These are phyloP conservation scores for Syzygium aqueum DNA, from an alignment of 345 rosid genomes.

Conservation along the genomic window DNA sequence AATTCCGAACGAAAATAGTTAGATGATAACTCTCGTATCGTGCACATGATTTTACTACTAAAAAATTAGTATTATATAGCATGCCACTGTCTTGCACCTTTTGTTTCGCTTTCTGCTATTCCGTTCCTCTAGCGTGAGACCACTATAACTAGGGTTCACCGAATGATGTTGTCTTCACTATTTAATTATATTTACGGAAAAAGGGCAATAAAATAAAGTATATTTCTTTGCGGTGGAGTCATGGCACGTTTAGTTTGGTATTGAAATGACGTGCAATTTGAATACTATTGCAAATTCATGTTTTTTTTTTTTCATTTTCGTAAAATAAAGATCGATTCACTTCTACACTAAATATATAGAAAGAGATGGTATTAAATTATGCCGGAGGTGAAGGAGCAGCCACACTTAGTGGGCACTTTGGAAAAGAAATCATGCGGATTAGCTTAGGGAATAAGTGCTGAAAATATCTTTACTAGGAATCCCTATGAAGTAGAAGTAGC, in stretches of 20 bases:
- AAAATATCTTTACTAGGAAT: neutral
- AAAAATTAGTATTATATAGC: neutral
- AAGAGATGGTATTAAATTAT: neutral
- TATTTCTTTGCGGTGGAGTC: neutral
- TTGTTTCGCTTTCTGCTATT: neutral
- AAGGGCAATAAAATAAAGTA: neutral
- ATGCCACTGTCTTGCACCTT: neutral
- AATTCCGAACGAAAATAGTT: neutral
- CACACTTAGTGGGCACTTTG: neutral
- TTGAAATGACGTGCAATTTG: neutral
- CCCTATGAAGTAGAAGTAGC: neutral
- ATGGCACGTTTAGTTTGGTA: neutral
- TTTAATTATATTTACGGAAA: neutral
- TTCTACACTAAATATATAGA: neutral
- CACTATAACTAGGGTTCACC: neutral
- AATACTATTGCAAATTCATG: neutral
- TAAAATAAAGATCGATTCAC: neutral
- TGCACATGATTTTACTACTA: neutral
- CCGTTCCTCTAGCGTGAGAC: neutral
- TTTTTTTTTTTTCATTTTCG: neutral
- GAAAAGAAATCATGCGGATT: neutral
- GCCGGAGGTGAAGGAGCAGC: neutral
- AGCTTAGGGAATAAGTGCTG: neutral
- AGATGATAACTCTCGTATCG: neutral
- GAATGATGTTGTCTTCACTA: neutral